phyloP scores from a whole-genome alignment of 1,284 basidiomycete species.

The Marasmius tenuissimus region DNA sequence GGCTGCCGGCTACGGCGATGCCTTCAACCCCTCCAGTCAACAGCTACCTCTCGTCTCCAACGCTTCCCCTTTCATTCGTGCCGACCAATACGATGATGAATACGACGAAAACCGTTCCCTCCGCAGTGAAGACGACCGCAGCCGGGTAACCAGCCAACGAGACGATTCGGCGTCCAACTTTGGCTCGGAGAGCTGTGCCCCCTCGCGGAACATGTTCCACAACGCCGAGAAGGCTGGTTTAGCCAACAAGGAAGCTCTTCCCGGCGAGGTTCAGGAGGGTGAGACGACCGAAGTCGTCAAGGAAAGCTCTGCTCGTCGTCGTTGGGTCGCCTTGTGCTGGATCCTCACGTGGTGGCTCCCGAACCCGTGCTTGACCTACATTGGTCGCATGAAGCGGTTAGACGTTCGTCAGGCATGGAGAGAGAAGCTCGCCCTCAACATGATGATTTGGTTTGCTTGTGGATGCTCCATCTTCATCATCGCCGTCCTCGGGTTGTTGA shows the following conservation, averaged over 20 bases:
- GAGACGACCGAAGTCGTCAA: constrained; percentile 88
- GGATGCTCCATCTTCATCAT: constrained; percentile 90
- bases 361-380: constrained; percentile 63
- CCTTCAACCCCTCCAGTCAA: constrained; percentile 56
- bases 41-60: constrained; percentile 76
- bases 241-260: constrained; percentile 77
- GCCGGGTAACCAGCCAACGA: constrained; percentile 69
- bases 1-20: constrained; percentile 48
- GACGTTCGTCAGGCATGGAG: constrained; percentile 97
- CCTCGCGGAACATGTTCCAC: constrained; percentile 94
- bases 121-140: constrained; percentile 72
- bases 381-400: constrained; percentile 90
- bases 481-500: constrained; percentile 82
- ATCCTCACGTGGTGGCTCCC: constrained; percentile 93
- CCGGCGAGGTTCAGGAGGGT: constrained; percentile 78
- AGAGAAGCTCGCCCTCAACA: constrained; percentile 94
- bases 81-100: constrained; percentile 70
- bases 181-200: constrained; percentile 89
- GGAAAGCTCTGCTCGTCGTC: constrained; percentile 75
- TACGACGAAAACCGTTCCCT: constrained; percentile 79
- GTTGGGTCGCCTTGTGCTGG: constrained; percentile 91
- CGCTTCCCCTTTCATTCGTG: constrained; percentile 75
- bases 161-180: constrained; percentile 80
- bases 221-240: constrained; percentile 73
- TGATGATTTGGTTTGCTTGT: constrained; percentile 96